Evolutionary conservation across 345 rosid species (phyloP).

Genomic region (Anacardium occidentale): DNA sequence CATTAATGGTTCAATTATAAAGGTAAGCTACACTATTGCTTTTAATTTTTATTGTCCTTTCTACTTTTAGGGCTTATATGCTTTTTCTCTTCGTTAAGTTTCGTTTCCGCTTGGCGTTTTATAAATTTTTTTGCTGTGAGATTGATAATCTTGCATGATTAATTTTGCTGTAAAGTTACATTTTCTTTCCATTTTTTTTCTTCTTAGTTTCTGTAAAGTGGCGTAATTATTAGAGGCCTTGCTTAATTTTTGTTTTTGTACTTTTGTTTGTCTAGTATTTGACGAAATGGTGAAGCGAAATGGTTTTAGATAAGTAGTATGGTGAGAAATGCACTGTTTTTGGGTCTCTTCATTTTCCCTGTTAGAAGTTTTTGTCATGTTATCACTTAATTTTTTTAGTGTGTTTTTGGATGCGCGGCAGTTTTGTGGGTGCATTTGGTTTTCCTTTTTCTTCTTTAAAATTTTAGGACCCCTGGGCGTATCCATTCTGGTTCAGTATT

Average conservation of each 20-base stretch:
- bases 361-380: background rate
- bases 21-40: background rate
- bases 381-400: background rate
- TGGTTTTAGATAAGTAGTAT: background rate
- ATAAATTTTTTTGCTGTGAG: too few species aligned
- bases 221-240: background rate
- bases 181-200: too few species aligned
- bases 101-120: background rate
- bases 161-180: too few species aligned
- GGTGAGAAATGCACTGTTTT: background rate
- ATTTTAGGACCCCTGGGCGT: too few species aligned
- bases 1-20: background rate
- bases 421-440: background rate
- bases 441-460: background rate
- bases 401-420: slow-evolving; percentile 4
- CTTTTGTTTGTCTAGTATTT: background rate
- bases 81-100: background rate
- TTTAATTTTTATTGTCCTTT: background rate
- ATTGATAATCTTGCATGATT: too few species aligned
- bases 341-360: too few species aligned
- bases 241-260: background rate
- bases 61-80: background rate
- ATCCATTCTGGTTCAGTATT: too few species aligned
- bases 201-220: too few species aligned
- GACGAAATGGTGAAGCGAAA: background rate